Evolutionary conservation across 1,139 yeast species (phyloP).

Genomic region (Scheffersomyces lignicola): DNA sequence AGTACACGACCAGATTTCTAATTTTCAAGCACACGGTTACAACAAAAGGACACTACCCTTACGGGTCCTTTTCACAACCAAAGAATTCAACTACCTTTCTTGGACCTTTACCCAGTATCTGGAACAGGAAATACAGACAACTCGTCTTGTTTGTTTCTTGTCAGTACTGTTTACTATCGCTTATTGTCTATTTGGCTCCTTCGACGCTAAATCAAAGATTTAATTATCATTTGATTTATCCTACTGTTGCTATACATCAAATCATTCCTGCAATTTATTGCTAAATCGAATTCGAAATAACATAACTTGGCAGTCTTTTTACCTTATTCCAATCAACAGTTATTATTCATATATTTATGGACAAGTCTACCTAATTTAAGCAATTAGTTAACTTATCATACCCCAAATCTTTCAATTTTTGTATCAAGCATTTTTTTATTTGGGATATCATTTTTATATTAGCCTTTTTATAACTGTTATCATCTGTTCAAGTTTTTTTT

Average conservation of each 20-base stretch:
- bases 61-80: too few relatives aligned
- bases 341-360: slow-evolving; percentile 4
- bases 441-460: neutral
- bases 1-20: too few relatives aligned
- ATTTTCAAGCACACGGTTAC: too few relatives aligned
- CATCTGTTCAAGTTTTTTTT: neutral
- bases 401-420: slow-evolving; percentile 4
- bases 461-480: neutral
- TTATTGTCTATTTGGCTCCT: too few relatives aligned
- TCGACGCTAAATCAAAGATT: slow-evolving; percentile 5
- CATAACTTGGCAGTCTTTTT: neutral
- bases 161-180: slow-evolving; percentile 1
- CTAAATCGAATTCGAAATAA: too few relatives aligned
- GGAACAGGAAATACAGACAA: too few relatives aligned
- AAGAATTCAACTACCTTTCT: too few relatives aligned
- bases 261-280: slow-evolving; percentile 1
- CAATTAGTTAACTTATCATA: neutral
- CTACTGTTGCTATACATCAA: neutral
- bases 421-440: neutral
- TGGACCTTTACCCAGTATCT: too few relatives aligned
- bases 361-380: slow-evolving; percentile 3
- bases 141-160: too few relatives aligned
- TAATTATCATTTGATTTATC: slow-evolving; percentile 8
- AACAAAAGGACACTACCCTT: too few relatives aligned
- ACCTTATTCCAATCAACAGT: neutral